Evolutionary conservation across 805 yeast genomes (phyloP).

Genomic region (Candida alai): DNA sequence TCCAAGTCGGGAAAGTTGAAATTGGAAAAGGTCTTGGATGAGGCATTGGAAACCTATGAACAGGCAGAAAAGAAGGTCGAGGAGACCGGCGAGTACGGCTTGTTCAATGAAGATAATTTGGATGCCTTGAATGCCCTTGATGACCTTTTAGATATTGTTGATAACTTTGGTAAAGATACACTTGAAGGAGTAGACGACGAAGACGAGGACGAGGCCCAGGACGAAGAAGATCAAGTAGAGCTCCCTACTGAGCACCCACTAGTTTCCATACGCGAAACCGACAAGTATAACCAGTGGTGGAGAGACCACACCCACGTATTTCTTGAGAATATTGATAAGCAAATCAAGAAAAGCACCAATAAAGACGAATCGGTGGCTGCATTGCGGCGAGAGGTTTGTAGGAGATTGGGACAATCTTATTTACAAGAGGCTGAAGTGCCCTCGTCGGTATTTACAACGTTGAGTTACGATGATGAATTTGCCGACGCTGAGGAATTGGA

Average conservation of each 20-base stretch:
- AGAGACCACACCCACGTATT: conserved; percentile 38
- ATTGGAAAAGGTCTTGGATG: conserved; percentile 40
- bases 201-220: conserved; percentile 27
- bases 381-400: conserved; percentile 39
- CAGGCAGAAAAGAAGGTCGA: conserved; percentile 33
- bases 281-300: conserved; percentile 55
- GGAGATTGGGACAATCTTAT: conserved; percentile 58
- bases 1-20: conserved; percentile 34
- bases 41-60: conserved; percentile 45
- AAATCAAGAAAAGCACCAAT: conserved; percentile 7
- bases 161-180: conserved; percentile 56
- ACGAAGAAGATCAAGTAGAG: conserved; percentile 28
- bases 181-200: conserved; percentile 51
- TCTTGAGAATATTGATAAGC: conserved; percentile 27
- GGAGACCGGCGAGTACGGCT: conserved; percentile 19
- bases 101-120: conserved; percentile 40
- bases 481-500: conserved; percentile 23
- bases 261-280: conserved; percentile 34
- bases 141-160: conserved; percentile 64
- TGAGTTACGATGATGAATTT: conserved; percentile 54
- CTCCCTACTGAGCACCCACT: conserved; percentile 56
- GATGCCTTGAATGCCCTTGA: conserved; percentile 57
- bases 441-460: conserved; percentile 47
- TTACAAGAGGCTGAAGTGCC: conserved; percentile 65
- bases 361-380: conserved; percentile 5